Percentiles rank a stretch among this genome's conserved stretches.
Conservation (phyloP, 2,329 filamentous ascomycete species). For the Colletotrichum sp. region DNA sequence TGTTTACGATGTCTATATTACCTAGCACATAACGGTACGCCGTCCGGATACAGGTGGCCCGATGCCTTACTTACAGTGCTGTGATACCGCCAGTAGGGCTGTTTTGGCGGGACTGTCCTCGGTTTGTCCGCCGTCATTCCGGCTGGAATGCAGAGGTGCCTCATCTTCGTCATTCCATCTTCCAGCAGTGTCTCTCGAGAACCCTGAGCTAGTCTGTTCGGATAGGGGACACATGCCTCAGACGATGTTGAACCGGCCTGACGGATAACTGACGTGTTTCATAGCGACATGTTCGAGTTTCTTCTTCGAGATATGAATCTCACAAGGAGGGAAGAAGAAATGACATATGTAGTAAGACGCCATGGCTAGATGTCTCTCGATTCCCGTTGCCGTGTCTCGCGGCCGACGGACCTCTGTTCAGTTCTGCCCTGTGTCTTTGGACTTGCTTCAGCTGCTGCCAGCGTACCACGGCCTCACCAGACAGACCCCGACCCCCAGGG, state of each 20-base stretch:
- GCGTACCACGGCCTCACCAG: not conserved
- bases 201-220: not conserved
- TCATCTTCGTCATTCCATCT: not conserved
- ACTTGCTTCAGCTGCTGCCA: not conserved
- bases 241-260: not conserved
- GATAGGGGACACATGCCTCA: not conserved
- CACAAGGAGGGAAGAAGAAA: constrained; percentile 3
- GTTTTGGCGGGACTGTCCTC: not conserved
- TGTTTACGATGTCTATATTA: not conserved
- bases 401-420: not conserved
- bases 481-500: not conserved
- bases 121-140: not conserved
- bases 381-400: constrained; percentile 13
- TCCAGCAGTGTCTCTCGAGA: not conserved
- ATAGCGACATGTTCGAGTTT: not conserved
- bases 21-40: not conserved
- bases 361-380: constrained; percentile 14
- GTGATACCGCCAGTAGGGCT: not conserved
- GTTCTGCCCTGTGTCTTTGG: not conserved
- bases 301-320: not conserved
- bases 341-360: constrained; percentile 9
- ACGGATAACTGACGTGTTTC: constrained; percentile 12
- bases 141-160: not conserved
- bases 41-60: not conserved
- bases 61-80: not conserved